Evolutionary conservation across 1,139 yeast genomes (phyloP), one percentile per base, ranked within the genome.

Genomic region (Pichia kudriavzevii): DNA sequence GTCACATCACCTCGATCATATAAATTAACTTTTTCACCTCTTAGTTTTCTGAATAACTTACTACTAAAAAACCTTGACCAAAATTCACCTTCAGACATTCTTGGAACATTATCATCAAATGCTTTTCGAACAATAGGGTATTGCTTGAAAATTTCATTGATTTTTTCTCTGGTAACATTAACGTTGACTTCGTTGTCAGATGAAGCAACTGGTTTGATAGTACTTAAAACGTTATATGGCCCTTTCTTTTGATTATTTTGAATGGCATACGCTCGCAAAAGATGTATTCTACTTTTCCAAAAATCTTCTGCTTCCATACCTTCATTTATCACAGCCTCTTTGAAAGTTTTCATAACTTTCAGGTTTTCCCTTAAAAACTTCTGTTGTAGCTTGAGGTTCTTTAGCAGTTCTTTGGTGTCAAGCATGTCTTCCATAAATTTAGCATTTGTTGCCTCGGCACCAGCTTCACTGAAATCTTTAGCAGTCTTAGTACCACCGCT

Each of bases 21-120:
- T 2, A 73, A 60, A 50, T 77, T 75, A 36, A 85, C 72, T 46
- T 78, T 79, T 54, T 91, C 98, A 41, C 99, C 98, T 53, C 95
- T 70, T 28, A 91, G 64, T 50, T 91, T 73, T 48, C 96, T 69
- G 53, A 88, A 91, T 41, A 91, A 61, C 49, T 87, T 79, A 2
- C 96, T 85, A 49, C 84, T 79, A 64, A 91, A 91, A 53, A 91
- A 93, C 43, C 97, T 66, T n/a, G 94, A 82, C 98, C 99, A 91
- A 49, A 91, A 91, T 52, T 83, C 94, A 25, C 93, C 91, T 56
- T 88, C 97, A 34, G 73, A 70, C 42, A 91, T 69, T 44, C 79
- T 79, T 0, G 98, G 98, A 2, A 93, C 98, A 42, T 79, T 75
- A 42, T 91, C 98, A 43, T 75, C 76, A 53, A 81, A 91, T 1